A percentile compares a stretch with the other conserved stretches of the same genome.
Evolutionary conservation across 169 alveolate species (phyloP).

Genomic region (Blepharisma undulans): DNA sequence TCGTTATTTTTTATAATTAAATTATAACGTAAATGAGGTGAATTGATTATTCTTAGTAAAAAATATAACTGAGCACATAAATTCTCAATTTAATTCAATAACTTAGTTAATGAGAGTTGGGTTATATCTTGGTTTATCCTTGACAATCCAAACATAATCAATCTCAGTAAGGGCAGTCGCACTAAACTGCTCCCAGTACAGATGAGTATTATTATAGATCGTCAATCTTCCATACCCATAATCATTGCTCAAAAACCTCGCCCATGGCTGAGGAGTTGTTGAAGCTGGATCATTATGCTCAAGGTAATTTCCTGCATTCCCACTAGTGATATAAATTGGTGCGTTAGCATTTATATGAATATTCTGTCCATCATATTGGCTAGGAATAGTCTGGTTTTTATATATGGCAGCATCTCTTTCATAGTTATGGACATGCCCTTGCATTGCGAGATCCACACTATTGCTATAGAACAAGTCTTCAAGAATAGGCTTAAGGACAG

Average conservation of each 20-base stretch:
- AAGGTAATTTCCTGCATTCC: conserved; percentile 6
- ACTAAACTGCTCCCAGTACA: conserved; percentile 35
- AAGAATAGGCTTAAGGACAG: background rate
- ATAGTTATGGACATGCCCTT: conserved; percentile 37
- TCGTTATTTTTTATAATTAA: no score
- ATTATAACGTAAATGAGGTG: background rate
- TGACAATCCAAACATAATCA: conserved; percentile 34
- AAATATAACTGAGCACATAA: background rate
- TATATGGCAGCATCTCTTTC: conserved; percentile 37
- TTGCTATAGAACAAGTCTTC: conserved; percentile 24
- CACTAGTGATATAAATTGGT: conserved; percentile 25
- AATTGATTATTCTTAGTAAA: background rate
- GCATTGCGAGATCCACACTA: conserved; percentile 11
- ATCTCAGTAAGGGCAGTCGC: background rate
- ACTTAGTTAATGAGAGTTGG: background rate
- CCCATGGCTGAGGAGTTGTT: conserved; percentile 19
- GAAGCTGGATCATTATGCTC: background rate
- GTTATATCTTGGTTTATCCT: background rate
- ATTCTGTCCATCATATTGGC: background rate
- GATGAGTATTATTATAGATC: conserved; percentile 21
- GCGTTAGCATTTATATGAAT: background rate
- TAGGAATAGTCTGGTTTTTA: conserved; percentile 12
- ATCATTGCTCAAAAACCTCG: background rate
- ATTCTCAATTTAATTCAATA: background rate
- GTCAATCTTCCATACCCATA: conserved; percentile 11